Evolutionary conservation across 257 asterid genomes (phyloP), one percentile per base, ranked within the genome.

Genomic region (Osmanthus fragrans): DNA sequence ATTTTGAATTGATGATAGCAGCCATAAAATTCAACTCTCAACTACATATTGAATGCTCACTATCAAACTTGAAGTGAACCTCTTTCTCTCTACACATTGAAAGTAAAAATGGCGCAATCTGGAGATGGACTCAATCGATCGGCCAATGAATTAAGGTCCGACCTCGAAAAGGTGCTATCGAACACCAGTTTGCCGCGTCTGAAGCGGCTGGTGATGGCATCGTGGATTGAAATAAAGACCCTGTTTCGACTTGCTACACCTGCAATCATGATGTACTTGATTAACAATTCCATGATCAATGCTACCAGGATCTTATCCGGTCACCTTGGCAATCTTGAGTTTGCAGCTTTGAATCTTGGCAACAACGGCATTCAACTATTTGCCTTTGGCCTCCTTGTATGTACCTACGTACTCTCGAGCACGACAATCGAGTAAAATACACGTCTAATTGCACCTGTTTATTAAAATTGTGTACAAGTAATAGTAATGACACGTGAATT

Each of bases 171-270:
- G 51, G 73, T 86, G 27, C 86, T 88, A 3, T 60, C 84, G 0
- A 76, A 80, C 82, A 34, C 76, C 64, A 84, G 76, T 39, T 68
- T 77, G 54, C 58, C 89, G 11, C 37, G 79, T 73, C 19, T 68
- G 40, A 10, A 60, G 16, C 85, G 89, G 13, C 34, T 51, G 16
- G 42, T 11, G 73, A 80, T 30, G 65, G 92, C 92, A 4, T 71
- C 82, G 40, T 86, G 90, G 90, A 85, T 87, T 30, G 92, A 89
- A 75, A 37, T 85, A 3, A 87, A 76, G 2, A 85, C 83, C 73
- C 87, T 89, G 49, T 85, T 84, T 83, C 82, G 19, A 16, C 71
- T 66, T 30, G 40, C 71, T 66, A 39, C 71, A 7, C 71, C 71
- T 0, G 40, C 71, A 13, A 29, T 66, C 8, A 7, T 7, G 32